Evolutionary conservation across 805 yeast genomes (phyloP).

Genomic region (Schwanniomyces occidentalis): DNA sequence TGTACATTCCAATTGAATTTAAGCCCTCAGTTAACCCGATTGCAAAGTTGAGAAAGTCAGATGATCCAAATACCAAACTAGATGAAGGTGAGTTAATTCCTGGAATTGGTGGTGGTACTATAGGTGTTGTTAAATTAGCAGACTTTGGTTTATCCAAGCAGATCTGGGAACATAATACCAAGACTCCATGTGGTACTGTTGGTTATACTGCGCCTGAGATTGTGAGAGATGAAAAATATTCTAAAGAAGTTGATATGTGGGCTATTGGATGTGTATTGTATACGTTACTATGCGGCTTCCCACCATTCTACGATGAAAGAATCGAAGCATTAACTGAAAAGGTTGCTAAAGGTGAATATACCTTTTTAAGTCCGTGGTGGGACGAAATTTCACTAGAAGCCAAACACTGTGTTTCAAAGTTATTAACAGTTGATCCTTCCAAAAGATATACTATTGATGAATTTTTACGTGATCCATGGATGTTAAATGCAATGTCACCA

Average conservation of each 20-base stretch:
- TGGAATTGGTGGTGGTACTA: slow-evolving; percentile 88
- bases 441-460: slow-evolving; percentile 71
- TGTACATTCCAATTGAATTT: slow-evolving; percentile 60
- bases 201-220: slow-evolving; percentile 99
- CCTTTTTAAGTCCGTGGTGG: slow-evolving; percentile 86
- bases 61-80: slow-evolving; percentile 64
- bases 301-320: slow-evolving; percentile 90
- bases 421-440: slow-evolving; percentile 71
- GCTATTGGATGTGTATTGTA: slow-evolving; percentile 95
- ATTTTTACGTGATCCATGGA: slow-evolving; percentile 77
- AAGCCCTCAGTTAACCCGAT: slow-evolving; percentile 41
- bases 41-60: slow-evolving; percentile 54
- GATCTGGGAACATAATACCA: slow-evolving; percentile 82
- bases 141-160: slow-evolving; percentile 95
- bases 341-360: slow-evolving; percentile 77
- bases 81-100: slow-evolving; percentile 88
- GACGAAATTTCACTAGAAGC: slow-evolving; percentile 74
- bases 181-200: slow-evolving; percentile 98
- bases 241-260: slow-evolving; percentile 98
- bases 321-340: slow-evolving; percentile 73
- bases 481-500: slow-evolving; percentile 19
- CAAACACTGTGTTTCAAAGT: slow-evolving; percentile 63
- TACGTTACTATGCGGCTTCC: slow-evolving; percentile 93
- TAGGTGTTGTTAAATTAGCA: slow-evolving; percentile 87
- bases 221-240: slow-evolving; percentile 88